Evolutionary conservation across 768 basidiomycete genomes (phyloP), one percentile per base, ranked within the genome.

Genomic region (Leccinum truebloodii): DNA sequence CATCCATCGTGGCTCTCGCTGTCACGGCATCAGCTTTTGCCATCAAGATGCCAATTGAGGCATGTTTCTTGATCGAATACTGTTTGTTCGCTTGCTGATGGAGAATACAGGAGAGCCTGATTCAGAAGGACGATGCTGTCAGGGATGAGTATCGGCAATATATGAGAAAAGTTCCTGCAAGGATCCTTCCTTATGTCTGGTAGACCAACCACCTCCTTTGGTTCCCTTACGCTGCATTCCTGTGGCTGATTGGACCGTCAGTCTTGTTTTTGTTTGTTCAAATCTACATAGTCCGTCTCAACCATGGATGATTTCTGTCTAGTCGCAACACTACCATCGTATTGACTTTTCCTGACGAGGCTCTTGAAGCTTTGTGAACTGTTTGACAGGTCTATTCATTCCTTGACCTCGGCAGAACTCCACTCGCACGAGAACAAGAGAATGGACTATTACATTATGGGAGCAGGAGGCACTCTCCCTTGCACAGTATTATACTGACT

Each of bases 21-120:
- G 55, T 69, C 48, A 62, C 58, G 1, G 62, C 64, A 16, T 37
- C 30, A 12, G 65, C 66, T 32, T 66, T 75, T 48, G 65, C 67
- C 1, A 22, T 72, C 52, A 75, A 75, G 59, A 72, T 74, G 44
- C 73, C 71, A 16, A 70, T 75, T n/a, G 75, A 75, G 69, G 74
- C 59, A 50, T 1, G 59, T 53, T 20, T 32, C 37, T 37, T 26
- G 18, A 18, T 55, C 26, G 14, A 41, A 18, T 34, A 0, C 5
- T 18, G 2, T 5, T 46, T 28, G 2, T 7, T 35, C 20, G 8
- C 13, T 20, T 50, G 20, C 16, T 55, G 44, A 52, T 37, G 30
- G 9, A 12, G 7, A 24, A 26, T 35, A 6, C 18, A 75, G 74
- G 74, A 75, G 60, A 59, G 50, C 16, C n/a, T 73, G 6, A 75